Evolutionary conservation across 2,329 filamentous ascomycete genomes (phyloP), one percentile per base, ranked within the genome.

Genomic region (Aureobasidium sp.): DNA sequence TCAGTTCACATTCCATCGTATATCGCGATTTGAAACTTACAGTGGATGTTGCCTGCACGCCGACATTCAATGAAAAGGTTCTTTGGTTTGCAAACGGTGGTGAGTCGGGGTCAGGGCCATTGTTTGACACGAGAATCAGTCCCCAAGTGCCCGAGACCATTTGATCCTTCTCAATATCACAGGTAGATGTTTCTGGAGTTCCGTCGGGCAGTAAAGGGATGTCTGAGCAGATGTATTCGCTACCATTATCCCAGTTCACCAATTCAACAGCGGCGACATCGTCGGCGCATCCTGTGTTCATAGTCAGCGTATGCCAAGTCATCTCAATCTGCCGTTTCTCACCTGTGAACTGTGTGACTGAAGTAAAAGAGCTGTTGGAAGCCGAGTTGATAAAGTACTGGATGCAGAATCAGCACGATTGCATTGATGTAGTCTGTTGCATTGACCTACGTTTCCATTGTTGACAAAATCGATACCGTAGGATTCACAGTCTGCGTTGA

Each of bases 401-500:
- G 15, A 23, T 5, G 11, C 11, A 6, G 10, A 10, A 19, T 57
- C 5, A 57, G 40, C 15, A 25, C 2, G 13, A 13, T 25, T 21
- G 3, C 13, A 15, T 13, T 4, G 2, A 46, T 9, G 7, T n/a
- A 8, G 4, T 46, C 43, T 27, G 6, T n/a, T 29, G 4, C 7
- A 23, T 4, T 2, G 8, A 40, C 53, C 3, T 46, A 57, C 53
- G 31, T 37, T 58, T 13, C 63, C 63, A 50, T 63, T 62, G 49
- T 64, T 62, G 9, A 64, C 60, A 38, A 66, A 66, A 40, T 67
- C 66, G 31, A 66, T 65, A 29, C 65, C 65, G 29, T 62, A 67
- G 1, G 63, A 62, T 4, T 60, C 17, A 45, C 66, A 67, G 3
- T 37, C 49, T 46, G 51, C 53, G 5, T 27, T 42, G 21, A 31